Base-by-base conservation (phyloP, 192 early-diverging fungal species). In the Funneliformis mosseae region DNA sequence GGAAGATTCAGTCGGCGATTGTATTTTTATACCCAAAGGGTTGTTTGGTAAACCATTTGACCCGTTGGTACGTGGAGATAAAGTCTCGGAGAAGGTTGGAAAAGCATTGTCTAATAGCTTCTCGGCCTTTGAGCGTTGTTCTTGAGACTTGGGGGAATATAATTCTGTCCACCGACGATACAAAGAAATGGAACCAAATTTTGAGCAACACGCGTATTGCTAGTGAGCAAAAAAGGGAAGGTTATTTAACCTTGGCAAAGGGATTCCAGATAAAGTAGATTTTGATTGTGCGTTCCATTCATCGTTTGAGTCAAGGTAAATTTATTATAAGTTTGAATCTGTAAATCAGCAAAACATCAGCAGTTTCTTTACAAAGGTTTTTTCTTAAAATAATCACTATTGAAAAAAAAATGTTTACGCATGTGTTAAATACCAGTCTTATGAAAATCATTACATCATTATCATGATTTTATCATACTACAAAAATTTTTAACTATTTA, bases 31-130 rank as follows among this genome's bases (percentile, higher is more conserved):
- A 59, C 76, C 76, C 16, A 63, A 12, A n/a, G 78, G 46, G 28
- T 62, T 76, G 14, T 70, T 27, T 16, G 79, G 27, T 3, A 75
- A 7, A 14, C 78, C 45, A 11, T 85, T 33, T 28, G 86, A 82
- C 9, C 82, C 80, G 45, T 89, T 85, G n/a, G 84, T 81, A 70
- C 84, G 79, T 10, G 87, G 77, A 45, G 83, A 80, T 12, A 75
- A 75, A 67, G 82, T 68, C 62, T 94, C 93, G 8, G 93, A 90
- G 82, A 96, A 96, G 28, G 95, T 95, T 55, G 95, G 95, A 74
- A 96, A 96, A 60, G 88, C 90, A 81, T 92, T 87, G 67, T 94
- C 92, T 62, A 96, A 86, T 60, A 91, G 83, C 62, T 88, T 85
- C 82, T 96, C 94, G 14, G 92, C 92, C 78, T 92, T 88, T 39